Evolutionary conservation across 2,329 filamentous ascomycete genomes (phyloP).

Genomic region (Ramularia endophylla): DNA sequence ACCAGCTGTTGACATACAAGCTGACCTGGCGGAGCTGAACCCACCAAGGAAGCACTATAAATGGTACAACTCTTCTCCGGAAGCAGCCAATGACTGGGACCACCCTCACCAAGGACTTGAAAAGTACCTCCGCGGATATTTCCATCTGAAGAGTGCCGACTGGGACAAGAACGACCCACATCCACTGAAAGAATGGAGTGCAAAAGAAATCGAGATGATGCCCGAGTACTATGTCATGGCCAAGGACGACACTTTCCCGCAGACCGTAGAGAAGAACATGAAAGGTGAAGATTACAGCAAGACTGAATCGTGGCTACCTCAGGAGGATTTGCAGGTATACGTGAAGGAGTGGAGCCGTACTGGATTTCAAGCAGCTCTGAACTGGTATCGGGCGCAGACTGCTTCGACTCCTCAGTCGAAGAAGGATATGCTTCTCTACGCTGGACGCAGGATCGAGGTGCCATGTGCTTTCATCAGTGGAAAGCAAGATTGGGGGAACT

Average conservation of each 20-base stretch:
- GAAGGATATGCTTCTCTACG: constrained; percentile 53
- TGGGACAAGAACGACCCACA: constrained; percentile 47
- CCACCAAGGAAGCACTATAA: constrained; percentile 65
- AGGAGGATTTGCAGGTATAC: constrained; percentile 55
- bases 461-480: constrained; percentile 59
- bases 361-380: constrained; percentile 60
- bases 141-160: constrained; percentile 61
- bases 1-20: constrained; percentile 45
- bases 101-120: constrained; percentile 48
- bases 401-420: constrained; percentile 36
- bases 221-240: constrained; percentile 66
- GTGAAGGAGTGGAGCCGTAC: constrained; percentile 55
- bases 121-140: constrained; percentile 60
- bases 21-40: constrained; percentile 48
- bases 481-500: constrained; percentile 60
- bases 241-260: constrained; percentile 52
- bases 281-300: constrained; percentile 41
- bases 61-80: constrained; percentile 54
- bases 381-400: constrained; percentile 61
- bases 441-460: constrained; percentile 55
- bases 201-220: constrained; percentile 52
- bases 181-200: constrained; percentile 51
- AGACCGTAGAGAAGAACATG: constrained; percentile 53
- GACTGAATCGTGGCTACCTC: constrained; percentile 50
- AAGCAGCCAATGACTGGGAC: constrained; percentile 45